These are phyloP conservation scores for Aspergillus nanangensis DNA, from an alignment of 495 filamentous ascomycete genomes.

Conservation along the genomic window DNA sequence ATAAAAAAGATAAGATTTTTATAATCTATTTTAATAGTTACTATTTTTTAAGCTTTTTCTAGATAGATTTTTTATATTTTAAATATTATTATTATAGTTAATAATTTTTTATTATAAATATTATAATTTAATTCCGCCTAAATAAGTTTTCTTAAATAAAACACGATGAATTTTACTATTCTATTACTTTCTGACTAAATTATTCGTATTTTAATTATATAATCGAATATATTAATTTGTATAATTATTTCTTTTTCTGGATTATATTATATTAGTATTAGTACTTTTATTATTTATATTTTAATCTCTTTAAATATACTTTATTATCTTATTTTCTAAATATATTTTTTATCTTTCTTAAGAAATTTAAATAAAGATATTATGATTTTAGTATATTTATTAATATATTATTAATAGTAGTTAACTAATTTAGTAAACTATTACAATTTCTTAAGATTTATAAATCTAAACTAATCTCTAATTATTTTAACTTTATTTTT, in stretches of 20 bases:
- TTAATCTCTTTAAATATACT: slow-evolving; percentile 1
- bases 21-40: too few species aligned
- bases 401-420: slow-evolving; percentile 1
- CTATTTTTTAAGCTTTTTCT: not conserved
- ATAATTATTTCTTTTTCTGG: not conserved
- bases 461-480: slow-evolving; percentile 1
- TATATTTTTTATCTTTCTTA: not conserved
- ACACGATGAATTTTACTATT: too few species aligned
- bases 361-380: not conserved
- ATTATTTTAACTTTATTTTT: not conserved
- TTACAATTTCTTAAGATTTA: not conserved
- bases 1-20: not conserved
- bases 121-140: too few species aligned
- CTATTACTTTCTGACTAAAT: too few species aligned
- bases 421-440: slow-evolving; percentile 1
- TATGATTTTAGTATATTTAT: not conserved
- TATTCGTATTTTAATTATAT: too few species aligned
- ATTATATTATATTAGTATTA: slow-evolving; percentile 3
- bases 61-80: not conserved
- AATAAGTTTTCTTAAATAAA: too few species aligned
- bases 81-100: not conserved
- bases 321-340: not conserved
- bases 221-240: too few species aligned
- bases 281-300: not conserved
- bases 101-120: not conserved